A percentile compares a stretch with the other conserved stretches of the same genome.
Conservation (phyloP, 306 rosid genomes). For the Carpinus fangiana region DNA sequence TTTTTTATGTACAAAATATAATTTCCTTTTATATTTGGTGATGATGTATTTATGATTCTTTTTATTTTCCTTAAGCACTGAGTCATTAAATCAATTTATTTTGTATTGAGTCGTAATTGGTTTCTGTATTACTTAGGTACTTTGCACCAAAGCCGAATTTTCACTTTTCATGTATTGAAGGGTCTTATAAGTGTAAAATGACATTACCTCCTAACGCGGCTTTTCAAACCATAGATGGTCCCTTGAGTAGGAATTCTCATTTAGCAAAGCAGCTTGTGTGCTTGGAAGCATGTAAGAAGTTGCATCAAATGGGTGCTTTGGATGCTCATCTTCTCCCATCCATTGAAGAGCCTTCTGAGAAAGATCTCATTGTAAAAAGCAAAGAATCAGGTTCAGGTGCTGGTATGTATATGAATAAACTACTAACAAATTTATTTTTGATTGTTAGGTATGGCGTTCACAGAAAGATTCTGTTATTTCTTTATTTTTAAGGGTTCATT, state of each 20-base stretch:
- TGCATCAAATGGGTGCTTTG: slow-evolving; percentile 81
- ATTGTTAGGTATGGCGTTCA: slow-evolving; percentile 4
- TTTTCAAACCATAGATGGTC: slow-evolving; percentile 68
- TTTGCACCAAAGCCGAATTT: slow-evolving; percentile 56
- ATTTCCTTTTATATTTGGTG: slow-evolving; percentile 9
- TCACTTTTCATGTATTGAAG: slow-evolving; percentile 40
- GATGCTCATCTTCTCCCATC: slow-evolving; percentile 77
- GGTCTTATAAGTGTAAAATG: slow-evolving; percentile 53
- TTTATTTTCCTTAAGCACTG: slow-evolving; percentile 19
- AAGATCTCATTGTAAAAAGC: slow-evolving; percentile 34
- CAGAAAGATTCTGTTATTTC: slow-evolving; percentile 12
- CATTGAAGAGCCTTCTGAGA: slow-evolving; percentile 42
- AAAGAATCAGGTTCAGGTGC: slow-evolving; percentile 60
- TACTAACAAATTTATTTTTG: slow-evolving; percentile 16
- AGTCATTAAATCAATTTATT: slow-evolving; percentile 1
- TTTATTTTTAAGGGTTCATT: slow-evolving; percentile 14
- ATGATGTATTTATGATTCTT: not conserved
- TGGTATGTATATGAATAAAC: slow-evolving; percentile 39
- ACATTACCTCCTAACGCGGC: slow-evolving; percentile 76
- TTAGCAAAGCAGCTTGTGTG: slow-evolving; percentile 77
- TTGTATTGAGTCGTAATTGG: slow-evolving; percentile 23
- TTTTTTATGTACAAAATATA: not conserved
- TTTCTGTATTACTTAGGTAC: slow-evolving; percentile 52
- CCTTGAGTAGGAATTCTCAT: slow-evolving; percentile 49
- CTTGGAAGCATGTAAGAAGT: slow-evolving; percentile 89